Conservation (phyloP, 2,329 filamentous ascomycete genomes). For the Magnaporthiopsis poae region DNA sequence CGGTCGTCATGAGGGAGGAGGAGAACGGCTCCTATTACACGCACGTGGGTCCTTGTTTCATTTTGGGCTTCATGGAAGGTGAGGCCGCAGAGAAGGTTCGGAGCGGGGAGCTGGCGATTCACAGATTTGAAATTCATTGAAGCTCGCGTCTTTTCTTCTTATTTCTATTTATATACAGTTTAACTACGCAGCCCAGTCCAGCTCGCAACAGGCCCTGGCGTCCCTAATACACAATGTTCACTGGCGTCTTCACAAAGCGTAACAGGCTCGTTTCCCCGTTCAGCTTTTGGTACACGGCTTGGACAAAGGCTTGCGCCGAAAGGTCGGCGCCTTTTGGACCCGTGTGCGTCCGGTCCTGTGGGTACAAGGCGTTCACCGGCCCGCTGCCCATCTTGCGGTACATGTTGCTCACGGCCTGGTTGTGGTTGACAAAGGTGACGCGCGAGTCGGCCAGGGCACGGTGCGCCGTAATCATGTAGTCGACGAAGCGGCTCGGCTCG, state of each 20-base stretch:
- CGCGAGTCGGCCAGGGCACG: slow-evolving; percentile 27
- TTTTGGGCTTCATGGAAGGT: too few species aligned
- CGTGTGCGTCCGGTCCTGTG: slow-evolving; percentile 55
- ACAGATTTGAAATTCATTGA: too few species aligned
- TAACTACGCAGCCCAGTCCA: too few species aligned
- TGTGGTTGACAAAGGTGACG: slow-evolving; percentile 51
- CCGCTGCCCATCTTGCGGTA: slow-evolving; percentile 34
- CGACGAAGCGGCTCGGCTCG: slow-evolving; percentile 42
- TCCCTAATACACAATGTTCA: background rate
- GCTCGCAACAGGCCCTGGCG: too few species aligned
- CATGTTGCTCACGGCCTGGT: slow-evolving; percentile 41
- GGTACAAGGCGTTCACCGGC: slow-evolving; percentile 43
- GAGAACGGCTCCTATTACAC: too few species aligned
- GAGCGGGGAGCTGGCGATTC: too few species aligned
- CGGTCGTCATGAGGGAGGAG: too few species aligned
- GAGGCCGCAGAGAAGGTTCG: too few species aligned
- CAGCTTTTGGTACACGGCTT: background rate
- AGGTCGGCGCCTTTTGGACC: slow-evolving; percentile 44
- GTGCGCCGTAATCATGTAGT: slow-evolving; percentile 35
- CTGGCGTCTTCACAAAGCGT: background rate
- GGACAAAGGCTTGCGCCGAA: slow-evolving; percentile 47
- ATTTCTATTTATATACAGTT: too few species aligned
- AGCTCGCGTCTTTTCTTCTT: too few species aligned
- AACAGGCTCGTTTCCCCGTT: slow-evolving; percentile 1
- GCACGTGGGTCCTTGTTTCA: too few species aligned